A percentile compares a stretch with the other conserved stretches of the same genome.
Conservation (phyloP, 2,329 filamentous ascomycete genomes). For the Ophiobolus disseminans region DNA sequence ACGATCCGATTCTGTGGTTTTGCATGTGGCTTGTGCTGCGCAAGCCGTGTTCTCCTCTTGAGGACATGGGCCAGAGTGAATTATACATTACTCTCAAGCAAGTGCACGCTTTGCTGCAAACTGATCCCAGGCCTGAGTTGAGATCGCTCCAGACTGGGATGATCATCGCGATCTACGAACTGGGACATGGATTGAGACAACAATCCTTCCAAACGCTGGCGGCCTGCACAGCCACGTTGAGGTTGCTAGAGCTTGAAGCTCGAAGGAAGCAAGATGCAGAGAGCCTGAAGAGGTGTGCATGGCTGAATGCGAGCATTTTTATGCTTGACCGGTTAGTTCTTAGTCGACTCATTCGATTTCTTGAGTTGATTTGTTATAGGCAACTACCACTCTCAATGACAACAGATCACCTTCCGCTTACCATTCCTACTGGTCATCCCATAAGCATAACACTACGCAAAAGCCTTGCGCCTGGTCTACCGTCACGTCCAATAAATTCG, state of each 20-base stretch:
- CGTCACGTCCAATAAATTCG: conserved; percentile 2
- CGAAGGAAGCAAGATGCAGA: neutral
- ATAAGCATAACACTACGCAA: conserved; percentile 4
- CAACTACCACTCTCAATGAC: conserved; percentile 7
- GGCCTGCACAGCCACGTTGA: conserved; percentile 3
- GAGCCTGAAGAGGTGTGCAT: conserved; percentile 1
- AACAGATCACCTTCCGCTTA: conserved; percentile 1
- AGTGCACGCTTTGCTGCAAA: conserved; percentile 10
- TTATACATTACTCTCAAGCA: conserved; percentile 19
- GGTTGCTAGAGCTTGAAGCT: conserved; percentile 6
- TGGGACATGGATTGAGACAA: conserved; percentile 13
- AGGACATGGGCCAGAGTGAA: conserved; percentile 4
- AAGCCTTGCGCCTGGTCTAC: conserved; percentile 1
- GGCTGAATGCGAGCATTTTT: conserved; percentile 15
- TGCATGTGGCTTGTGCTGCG: conserved; percentile 15
- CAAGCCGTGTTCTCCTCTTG: conserved; percentile 6
- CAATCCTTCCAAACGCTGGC: conserved; percentile 16
- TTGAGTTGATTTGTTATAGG: neutral
- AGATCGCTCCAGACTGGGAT: conserved; percentile 12
- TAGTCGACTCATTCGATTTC: no score
- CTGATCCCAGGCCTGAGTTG: neutral
- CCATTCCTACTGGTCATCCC: conserved; percentile 2
- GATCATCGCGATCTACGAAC: conserved; percentile 17
- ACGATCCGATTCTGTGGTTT: conserved; percentile 8
- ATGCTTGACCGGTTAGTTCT: conserved; percentile 16